phyloP scores from a whole-genome alignment of 768 basidiomycete species.

The Boletus coccyginus region DNA sequence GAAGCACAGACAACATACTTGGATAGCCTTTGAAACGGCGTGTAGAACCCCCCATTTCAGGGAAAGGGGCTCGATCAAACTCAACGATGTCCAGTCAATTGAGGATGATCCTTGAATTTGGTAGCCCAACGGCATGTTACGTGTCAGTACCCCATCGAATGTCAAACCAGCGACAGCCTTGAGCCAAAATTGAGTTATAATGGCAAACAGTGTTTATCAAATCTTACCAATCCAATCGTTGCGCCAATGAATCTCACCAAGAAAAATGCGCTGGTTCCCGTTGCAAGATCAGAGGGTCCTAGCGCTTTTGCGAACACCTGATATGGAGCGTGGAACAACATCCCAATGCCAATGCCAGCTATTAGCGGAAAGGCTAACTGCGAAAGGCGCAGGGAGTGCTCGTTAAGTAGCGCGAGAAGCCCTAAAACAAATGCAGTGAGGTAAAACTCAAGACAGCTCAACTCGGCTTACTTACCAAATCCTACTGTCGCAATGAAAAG shows the following conservation, averaged over 20 bases:
- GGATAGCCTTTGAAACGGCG: conserved; percentile 60
- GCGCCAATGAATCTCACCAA: conserved; percentile 85
- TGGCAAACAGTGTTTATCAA: not conserved
- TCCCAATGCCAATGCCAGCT: conserved; percentile 74
- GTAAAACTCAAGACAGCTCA: not conserved
- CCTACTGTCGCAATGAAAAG: conserved; percentile 65
- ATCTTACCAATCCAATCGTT: conserved; percentile 71
- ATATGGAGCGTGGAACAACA: conserved; percentile 85
- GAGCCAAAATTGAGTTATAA: conserved; percentile 15
- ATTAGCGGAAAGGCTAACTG: conserved; percentile 65
- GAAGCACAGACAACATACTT: conserved; percentile 39
- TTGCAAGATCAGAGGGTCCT: conserved; percentile 63
- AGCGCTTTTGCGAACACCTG: conserved; percentile 72
- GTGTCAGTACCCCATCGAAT: conserved; percentile 54
- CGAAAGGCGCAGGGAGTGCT: conserved; percentile 40
- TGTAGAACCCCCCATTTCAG: conserved; percentile 47
- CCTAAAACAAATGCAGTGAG: conserved; percentile 41
- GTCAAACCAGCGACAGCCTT: conserved; percentile 77
- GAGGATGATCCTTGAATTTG: conserved; percentile 40
- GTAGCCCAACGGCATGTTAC: conserved; percentile 48
- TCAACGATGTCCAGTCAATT: conserved; percentile 53
- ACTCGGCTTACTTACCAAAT: conserved; percentile 52
- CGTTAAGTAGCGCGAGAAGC: conserved; percentile 61
- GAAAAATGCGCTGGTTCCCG: conserved; percentile 85
- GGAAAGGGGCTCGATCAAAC: conserved; percentile 42